phyloP scores from a whole-genome alignment of 345 rosid species.

The Jatropha curcas region DNA sequence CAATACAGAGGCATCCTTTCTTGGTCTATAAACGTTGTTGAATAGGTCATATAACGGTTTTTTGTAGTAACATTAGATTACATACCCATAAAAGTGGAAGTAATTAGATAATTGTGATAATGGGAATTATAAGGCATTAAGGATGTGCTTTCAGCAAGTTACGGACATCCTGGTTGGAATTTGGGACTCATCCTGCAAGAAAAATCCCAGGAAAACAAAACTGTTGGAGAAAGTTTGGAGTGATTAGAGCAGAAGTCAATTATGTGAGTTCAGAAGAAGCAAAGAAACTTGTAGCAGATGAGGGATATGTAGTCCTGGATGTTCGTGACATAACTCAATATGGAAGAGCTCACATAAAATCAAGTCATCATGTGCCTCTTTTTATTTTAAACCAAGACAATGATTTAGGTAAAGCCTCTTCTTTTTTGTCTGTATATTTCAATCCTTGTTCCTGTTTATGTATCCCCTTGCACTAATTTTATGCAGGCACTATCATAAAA shows the following conservation, averaged over 20 bases:
- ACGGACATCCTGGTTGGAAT: conserved; percentile 40
- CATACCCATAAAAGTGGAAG: conserved; percentile 6
- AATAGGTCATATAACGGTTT: background rate
- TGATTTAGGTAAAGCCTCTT: conserved; percentile 55
- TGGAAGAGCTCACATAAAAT: conserved; percentile 78
- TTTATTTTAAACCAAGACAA: conserved; percentile 79
- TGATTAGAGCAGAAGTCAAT: conserved; percentile 77
- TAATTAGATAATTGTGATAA: conserved; percentile 16
- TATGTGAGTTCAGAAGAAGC: conserved; percentile 86
- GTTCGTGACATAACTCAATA: conserved; percentile 76
- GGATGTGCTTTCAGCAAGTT: conserved; percentile 55
- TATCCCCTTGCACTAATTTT: background rate
- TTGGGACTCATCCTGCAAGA: conserved; percentile 43
- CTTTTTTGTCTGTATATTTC: background rate
- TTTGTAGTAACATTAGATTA: background rate
- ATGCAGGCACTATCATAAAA: conserved; percentile 71
- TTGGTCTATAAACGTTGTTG: background rate
- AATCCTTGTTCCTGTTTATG: background rate
- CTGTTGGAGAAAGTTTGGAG: conserved; percentile 40
- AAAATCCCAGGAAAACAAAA: conserved; percentile 31
- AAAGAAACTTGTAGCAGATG: conserved; percentile 52
- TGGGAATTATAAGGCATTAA: conserved; percentile 28
- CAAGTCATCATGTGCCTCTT: conserved; percentile 82
- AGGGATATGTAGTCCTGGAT: conserved; percentile 72
- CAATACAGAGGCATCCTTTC: background rate